These are phyloP conservation scores for Nemophila menziesii DNA, from an alignment of 257 asterid species.

Conservation along the genomic window DNA sequence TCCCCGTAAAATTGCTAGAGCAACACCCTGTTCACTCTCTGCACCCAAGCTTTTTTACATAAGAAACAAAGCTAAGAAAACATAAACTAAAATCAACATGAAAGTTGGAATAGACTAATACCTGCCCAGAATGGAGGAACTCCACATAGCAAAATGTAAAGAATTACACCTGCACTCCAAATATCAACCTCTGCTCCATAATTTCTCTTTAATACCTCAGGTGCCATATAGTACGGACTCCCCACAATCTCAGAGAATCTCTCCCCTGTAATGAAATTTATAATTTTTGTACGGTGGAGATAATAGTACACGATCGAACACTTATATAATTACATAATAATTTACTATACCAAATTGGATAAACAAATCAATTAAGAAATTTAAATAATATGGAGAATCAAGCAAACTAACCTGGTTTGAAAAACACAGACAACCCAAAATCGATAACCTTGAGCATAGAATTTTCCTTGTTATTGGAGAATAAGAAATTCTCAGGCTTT, in stretches of 20 bases:
- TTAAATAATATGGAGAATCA: too few species aligned
- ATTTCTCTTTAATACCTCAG: slow-evolving; percentile 78
- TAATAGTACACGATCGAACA: too few species aligned
- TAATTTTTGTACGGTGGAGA: too few species aligned
- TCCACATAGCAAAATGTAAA: slow-evolving; percentile 84
- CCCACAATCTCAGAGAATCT: slow-evolving; percentile 83
- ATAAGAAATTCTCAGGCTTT: slow-evolving; percentile 92
- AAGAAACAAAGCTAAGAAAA: slow-evolving; percentile 3
- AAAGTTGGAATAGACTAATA: slow-evolving; percentile 12
- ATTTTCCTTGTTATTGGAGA: slow-evolving; percentile 81
- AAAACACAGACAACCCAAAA: slow-evolving; percentile 74
- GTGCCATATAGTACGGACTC: slow-evolving; percentile 94
- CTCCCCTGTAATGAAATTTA: slow-evolving; percentile 33
- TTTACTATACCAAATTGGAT: neutral
- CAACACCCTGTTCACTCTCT: slow-evolving; percentile 95
- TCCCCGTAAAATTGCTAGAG: slow-evolving; percentile 78
- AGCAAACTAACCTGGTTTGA: slow-evolving; percentile 68
- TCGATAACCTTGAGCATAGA: slow-evolving; percentile 74
- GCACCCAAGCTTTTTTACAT: slow-evolving; percentile 14
- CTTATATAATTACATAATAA: neutral
- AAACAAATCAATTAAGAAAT: neutral
- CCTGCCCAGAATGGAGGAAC: slow-evolving; percentile 99
- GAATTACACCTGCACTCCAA: slow-evolving; percentile 94
- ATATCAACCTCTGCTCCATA: slow-evolving; percentile 87
- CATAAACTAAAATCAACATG: neutral